These are phyloP conservation scores for Pseudopithomyces chartarum DNA, from an alignment of 2,329 filamentous ascomycete species.

Conservation along the genomic window DNA sequence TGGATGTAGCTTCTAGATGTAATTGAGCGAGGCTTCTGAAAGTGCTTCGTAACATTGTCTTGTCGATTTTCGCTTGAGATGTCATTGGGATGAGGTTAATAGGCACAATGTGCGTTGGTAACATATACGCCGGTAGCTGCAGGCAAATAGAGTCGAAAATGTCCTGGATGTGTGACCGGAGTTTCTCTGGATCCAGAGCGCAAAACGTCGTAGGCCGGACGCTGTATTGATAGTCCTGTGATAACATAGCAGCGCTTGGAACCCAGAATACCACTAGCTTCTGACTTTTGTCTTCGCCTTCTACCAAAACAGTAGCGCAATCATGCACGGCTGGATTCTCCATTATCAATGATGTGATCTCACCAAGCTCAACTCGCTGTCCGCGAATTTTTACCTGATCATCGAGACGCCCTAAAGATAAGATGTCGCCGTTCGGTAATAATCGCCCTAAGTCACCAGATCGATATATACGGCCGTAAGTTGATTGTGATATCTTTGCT, in stretches of 20 bases:
- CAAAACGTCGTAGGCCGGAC: constrained; percentile 32
- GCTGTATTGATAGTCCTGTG: neutral
- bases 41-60: constrained; percentile 54
- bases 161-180: constrained; percentile 29
- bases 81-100: constrained; percentile 73
- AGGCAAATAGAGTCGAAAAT: constrained; percentile 62
- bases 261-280: constrained; percentile 72
- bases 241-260: constrained; percentile 34
- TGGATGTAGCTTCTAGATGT: constrained; percentile 51
- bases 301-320: constrained; percentile 67
- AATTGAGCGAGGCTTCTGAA: constrained; percentile 55
- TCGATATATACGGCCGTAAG: constrained; percentile 75
- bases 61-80: constrained; percentile 75
- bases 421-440: constrained; percentile 74
- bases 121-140: constrained; percentile 74
- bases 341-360: constrained; percentile 70
- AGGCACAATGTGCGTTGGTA: constrained; percentile 75
- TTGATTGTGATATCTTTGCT: constrained; percentile 72
- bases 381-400: constrained; percentile 83
- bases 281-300: constrained; percentile 52
- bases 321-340: constrained; percentile 59
- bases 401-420: constrained; percentile 75
- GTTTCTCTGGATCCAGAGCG: constrained; percentile 45
- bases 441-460: constrained; percentile 83
- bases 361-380: constrained; percentile 77